These are phyloP conservation scores for Fusarium nurragi DNA, from an alignment of 2,329 filamentous ascomycete genomes.

Conservation along the genomic window DNA sequence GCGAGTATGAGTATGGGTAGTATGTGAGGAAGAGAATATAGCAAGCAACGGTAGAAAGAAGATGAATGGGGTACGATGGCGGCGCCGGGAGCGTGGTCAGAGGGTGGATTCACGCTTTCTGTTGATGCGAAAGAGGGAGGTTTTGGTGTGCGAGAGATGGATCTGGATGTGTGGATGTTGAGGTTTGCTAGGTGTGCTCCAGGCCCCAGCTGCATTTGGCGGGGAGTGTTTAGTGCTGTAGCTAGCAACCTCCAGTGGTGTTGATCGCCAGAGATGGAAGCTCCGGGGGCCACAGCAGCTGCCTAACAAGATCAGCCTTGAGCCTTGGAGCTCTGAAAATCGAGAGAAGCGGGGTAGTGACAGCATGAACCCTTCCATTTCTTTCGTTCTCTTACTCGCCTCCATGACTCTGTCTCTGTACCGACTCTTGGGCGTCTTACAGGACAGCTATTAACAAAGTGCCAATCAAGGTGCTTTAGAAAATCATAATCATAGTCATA, in stretches of 20 bases:
- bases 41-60: slow-evolving; percentile 11
- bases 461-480: slow-evolving; percentile 9
- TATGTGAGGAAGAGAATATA: slow-evolving; percentile 15
- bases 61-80: slow-evolving; percentile 31
- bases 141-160: slow-evolving; percentile 20
- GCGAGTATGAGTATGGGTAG: slow-evolving; percentile 8
- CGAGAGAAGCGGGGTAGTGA: slow-evolving; percentile 21
- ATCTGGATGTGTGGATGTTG: slow-evolving; percentile 8
- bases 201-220: slow-evolving; percentile 2
- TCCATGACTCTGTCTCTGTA: background rate
- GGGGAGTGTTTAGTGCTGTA: slow-evolving; percentile 2
- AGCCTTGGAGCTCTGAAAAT: slow-evolving; percentile 7
- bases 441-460: background rate
- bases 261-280: slow-evolving; percentile 1
- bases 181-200: background rate
- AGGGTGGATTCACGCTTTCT: slow-evolving; percentile 35
- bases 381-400: background rate
- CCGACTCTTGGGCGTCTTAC: background rate
- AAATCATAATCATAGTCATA: background rate
- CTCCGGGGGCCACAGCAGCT: background rate
- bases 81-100: slow-evolving; percentile 34
- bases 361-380: background rate
- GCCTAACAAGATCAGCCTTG: slow-evolving; percentile 6
- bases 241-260: slow-evolving; percentile 16
- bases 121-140: slow-evolving; percentile 29